Base-by-base conservation (phyloP, 2,329 filamentous ascomycete species). In the Cercospora janseana region DNA sequence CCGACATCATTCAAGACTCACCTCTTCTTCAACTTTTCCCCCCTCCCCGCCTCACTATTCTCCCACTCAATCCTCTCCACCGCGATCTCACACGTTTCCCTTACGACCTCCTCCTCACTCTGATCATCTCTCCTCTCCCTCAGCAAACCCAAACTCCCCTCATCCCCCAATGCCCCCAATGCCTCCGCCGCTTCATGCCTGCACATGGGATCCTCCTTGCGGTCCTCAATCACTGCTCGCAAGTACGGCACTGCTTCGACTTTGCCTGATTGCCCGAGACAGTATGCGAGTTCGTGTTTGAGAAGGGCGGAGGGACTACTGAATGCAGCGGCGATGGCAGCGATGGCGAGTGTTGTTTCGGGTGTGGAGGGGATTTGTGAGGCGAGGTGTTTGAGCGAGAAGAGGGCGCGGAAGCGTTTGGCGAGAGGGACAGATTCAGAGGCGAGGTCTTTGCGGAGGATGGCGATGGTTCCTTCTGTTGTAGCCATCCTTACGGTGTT, bases 211-310 rank as follows among this genome's bases (percentile, higher is more conserved):
- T 97, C 91, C 71, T 97, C 89, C n/a, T 81, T 67, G 56, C 83
- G 73, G 69, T 97, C 81, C 59, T 86, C 79, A 50, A 97, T 76
- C 10, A 94, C 88, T 9, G 77, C 72, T 51, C 84, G 80, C 59
- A 98, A 76, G 56, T 83, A 85, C 7, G 84, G 79, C 7, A 90
- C 80, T 0, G 91, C 87, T 37, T 83, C 83, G 43, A 78, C 71
- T 66, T 95, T 89, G 51, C 83, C 83, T 1, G 88, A 92, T 73
- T 98, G 93, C 6, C 93, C 93, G 2, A 98, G 80, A 67, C 93
- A 98, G 74, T 98, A 98, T 20, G 93, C 93, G 41, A 98, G 79
- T 69, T 98, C 93, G 70, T 98, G 93, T 75, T 97, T 97, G 38
- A 97, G 77, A 6, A 97, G 79, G 3, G 89, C 92, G 4, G 92